Evolutionary conservation across 495 filamentous ascomycete genomes (phyloP), one percentile per base, ranked within the genome.

Genomic region (Podospora pseudopauciseta): DNA sequence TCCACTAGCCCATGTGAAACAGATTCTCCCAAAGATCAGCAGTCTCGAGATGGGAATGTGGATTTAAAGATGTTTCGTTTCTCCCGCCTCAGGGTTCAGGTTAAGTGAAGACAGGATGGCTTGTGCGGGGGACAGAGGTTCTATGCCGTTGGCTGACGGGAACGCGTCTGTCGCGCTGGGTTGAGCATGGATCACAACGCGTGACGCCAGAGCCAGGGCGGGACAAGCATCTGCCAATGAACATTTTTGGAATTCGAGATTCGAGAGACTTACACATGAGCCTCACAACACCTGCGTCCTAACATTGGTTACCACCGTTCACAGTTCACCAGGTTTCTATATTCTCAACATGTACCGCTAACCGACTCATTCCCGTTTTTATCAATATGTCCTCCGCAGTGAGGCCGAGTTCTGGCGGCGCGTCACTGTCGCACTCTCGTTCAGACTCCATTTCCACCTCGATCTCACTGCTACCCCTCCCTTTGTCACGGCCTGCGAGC

Each of bases 301-400:
- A 59, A 15, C 19, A 59, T 59, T 15, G 5, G 19, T 59, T 27
- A 23, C 9, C 26, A 59, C 18, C 19, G 30, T 32, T 30, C 27
- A 62, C 23, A 30, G 16, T 34, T 32, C 27, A 30, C 23, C 39
- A 18, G 4, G 13, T 19, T 4, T 65, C 63, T 28, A 28, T 34
- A 30, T 49, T 34, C 23, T 49, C 27, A 71, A 18, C 6, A 71
- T 65, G 65, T 54, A 58, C 62, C 26, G 44, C 73, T 70, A 57
- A 75, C 74, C 71, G 75, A 68, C 54, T 64, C 55, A 20, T 49
- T 57, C 66, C 59, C 65, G 65, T 60, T 32, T 55, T 26, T 71
- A 69, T 72, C 76, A 30, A 71, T 68, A 83, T 82, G 79, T 77
- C 78, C 71, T 73, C 70, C 23, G 54, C 67, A 65, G 64, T 65